A percentile compares a stretch with the other conserved stretches of the same genome.
phyloP scores from a whole-genome alignment of 495 filamentous ascomycete species.

The Xylaria longipes region DNA sequence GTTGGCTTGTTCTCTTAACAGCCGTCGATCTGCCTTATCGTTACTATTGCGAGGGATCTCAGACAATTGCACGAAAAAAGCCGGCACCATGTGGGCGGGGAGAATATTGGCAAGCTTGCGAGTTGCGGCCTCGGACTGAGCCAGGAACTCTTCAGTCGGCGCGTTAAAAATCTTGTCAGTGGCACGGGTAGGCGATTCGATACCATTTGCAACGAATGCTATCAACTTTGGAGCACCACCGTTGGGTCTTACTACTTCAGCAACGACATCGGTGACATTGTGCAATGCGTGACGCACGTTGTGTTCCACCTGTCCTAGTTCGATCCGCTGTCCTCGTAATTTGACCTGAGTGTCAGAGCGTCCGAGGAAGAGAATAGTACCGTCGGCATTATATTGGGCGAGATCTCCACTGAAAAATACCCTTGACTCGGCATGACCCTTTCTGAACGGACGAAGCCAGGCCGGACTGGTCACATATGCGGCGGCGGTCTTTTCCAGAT shows the following conservation, averaged over 20 bases:
- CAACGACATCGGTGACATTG: conserved; percentile 7
- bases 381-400: conserved; percentile 27
- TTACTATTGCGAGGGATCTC: conserved; percentile 58
- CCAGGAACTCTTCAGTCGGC: conserved; percentile 9
- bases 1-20: conserved; percentile 26
- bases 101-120: not conserved
- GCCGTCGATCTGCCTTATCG: conserved; percentile 56
- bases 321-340: conserved; percentile 35
- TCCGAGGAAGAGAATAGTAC: conserved; percentile 22
- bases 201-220: not conserved
- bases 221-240: conserved; percentile 1
- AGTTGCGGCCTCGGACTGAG: conserved; percentile 4
- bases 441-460: conserved; percentile 40
- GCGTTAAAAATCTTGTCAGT: not conserved
- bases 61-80: conserved; percentile 57
- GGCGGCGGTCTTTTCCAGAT: conserved; percentile 36
- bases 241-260: conserved; percentile 6
- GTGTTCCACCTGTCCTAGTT: conserved; percentile 36
- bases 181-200: not conserved
- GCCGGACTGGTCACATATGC: conserved; percentile 45
- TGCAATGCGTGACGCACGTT: conserved; percentile 9
- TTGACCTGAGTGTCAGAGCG: conserved; percentile 37
- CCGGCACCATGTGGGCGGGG: conserved; percentile 62
- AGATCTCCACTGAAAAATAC: conserved; percentile 60
- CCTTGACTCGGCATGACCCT: conserved; percentile 24